These are phyloP conservation scores for Hericium coralloides DNA, from an alignment of 768 basidiomycete genomes.

Conservation along the genomic window DNA sequence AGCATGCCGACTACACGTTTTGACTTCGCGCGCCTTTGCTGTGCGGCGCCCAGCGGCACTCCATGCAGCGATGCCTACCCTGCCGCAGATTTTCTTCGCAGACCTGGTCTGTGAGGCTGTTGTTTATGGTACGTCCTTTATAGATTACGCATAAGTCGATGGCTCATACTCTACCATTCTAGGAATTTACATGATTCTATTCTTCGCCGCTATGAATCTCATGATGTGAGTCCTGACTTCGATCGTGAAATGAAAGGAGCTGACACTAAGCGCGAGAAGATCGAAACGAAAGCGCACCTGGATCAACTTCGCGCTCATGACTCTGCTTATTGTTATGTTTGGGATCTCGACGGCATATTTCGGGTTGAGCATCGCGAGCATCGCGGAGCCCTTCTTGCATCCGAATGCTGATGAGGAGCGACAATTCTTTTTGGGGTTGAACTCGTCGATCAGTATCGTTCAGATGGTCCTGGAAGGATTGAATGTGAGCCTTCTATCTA, in stretches of 20 bases:
- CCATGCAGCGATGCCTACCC: background rate
- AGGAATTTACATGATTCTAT: background rate
- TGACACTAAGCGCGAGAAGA: background rate
- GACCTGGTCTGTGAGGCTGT: background rate
- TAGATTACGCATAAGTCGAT: background rate
- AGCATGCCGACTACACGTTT: background rate
- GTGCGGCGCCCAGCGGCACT: background rate
- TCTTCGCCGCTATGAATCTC: background rate
- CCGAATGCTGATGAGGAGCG: background rate
- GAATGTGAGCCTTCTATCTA: background rate
- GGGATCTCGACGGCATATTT: constrained; percentile 2
- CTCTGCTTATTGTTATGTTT: constrained; percentile 8
- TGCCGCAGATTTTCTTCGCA: background rate
- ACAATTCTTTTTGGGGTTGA: background rate
- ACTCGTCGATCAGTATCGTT: background rate
- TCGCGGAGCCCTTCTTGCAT: constrained; percentile 2
- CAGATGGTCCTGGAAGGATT: background rate
- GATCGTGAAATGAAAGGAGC: background rate
- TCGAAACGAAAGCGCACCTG: constrained; percentile 1
- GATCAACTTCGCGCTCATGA: background rate
- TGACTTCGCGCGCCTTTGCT: background rate
- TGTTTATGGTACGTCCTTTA: background rate
- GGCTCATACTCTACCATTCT: background rate
- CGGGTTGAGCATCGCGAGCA: background rate
- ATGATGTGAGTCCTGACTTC: background rate